Evolutionary conservation across 768 basidiomycete species (phyloP), one percentile per base, ranked within the genome.

Genomic region (Tylopilus sp.): DNA sequence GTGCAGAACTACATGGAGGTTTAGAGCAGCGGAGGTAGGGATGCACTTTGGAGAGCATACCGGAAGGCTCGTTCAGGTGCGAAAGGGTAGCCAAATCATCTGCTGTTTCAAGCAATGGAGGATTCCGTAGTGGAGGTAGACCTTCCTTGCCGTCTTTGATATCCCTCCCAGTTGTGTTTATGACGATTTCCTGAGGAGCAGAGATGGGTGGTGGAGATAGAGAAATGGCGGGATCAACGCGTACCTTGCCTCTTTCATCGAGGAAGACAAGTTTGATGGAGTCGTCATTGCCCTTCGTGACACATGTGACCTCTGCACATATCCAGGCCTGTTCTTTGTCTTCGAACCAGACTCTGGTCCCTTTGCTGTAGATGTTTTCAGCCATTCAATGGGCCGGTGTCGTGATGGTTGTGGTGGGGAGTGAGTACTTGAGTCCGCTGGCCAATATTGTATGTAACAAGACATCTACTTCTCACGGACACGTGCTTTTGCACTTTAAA

Each of bases 1-100:
- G 67, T 99, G 95, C 23, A 99, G 79, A 26, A 99, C 95, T 95
- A 59, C 3, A 53, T 20, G 57, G 40, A 42, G 22, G 30, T 21
- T 40, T 47, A 43, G 35, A 40, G 42, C 31, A 36, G 55, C 13
- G 17, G 17, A 7, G 15, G 4, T 20, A 28, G 23, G n/a, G 22
- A 22, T 11, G 15, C 30, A 10, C 26, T 35, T 15, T n/a, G 38
- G 42, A 12, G 17, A 63, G 80, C 44, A 18, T 47, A 95, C 95
- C 95, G 62, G 89, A 91, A 47, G 97, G 95, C 69, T 99, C 97
- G 68, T 98, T 98, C 59, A 99, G 78, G 77, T 98, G 94, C 43
- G 93, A 97, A 62, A 99, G 83, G 49, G 95, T 97, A 43, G 97
- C 95, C 67, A 99, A 79, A 77, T 99, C 97, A 72, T 99, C 97